Evolutionary conservation across 371 early-diverging fungal species (phyloP).

Genomic region (Apophysomyces trapeziformis): DNA sequence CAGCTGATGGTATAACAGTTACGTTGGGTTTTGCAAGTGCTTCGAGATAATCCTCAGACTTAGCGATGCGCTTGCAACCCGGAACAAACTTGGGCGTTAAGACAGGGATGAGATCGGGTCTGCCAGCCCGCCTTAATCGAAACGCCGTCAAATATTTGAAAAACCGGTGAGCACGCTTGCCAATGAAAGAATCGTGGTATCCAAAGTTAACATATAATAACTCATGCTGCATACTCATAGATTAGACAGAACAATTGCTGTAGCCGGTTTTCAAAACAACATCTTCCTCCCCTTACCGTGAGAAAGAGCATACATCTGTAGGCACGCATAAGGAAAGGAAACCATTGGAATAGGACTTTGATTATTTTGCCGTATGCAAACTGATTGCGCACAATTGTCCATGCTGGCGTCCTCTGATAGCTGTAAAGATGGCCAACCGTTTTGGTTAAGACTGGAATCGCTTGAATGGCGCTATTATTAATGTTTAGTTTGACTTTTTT

Average conservation of each 20-base stretch:
- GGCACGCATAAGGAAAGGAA: slow-evolving; percentile 27
- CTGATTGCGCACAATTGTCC: slow-evolving; percentile 20
- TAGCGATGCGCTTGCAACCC: slow-evolving; percentile 64
- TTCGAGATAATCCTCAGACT: slow-evolving; percentile 53
- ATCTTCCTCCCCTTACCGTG: slow-evolving; percentile 3
- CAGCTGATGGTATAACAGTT: slow-evolving; percentile 43
- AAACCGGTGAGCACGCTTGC: neutral
- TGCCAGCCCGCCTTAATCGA: slow-evolving; percentile 19
- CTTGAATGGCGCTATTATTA: slow-evolving; percentile 46
- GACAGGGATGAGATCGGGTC: slow-evolving; percentile 20
- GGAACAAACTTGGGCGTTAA: slow-evolving; percentile 35
- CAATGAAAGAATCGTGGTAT: slow-evolving; percentile 10
- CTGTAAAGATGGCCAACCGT: slow-evolving; percentile 46
- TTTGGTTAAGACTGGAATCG: slow-evolving; percentile 52
- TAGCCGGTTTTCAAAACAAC: too few species aligned
- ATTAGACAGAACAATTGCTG: neutral
- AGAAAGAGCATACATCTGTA: slow-evolving; percentile 21
- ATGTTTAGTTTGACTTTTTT: neutral
- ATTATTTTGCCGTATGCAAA: slow-evolving; percentile 12
- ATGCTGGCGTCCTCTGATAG: slow-evolving; percentile 64
- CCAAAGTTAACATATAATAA: slow-evolving; percentile 18
- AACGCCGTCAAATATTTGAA: slow-evolving; percentile 10
- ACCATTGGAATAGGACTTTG: slow-evolving; percentile 20
- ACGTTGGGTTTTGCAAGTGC: slow-evolving; percentile 52
- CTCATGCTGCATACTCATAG: slow-evolving; percentile 17